Base-by-base conservation (phyloP, 768 basidiomycete genomes). In the Amanita thiersii region DNA sequence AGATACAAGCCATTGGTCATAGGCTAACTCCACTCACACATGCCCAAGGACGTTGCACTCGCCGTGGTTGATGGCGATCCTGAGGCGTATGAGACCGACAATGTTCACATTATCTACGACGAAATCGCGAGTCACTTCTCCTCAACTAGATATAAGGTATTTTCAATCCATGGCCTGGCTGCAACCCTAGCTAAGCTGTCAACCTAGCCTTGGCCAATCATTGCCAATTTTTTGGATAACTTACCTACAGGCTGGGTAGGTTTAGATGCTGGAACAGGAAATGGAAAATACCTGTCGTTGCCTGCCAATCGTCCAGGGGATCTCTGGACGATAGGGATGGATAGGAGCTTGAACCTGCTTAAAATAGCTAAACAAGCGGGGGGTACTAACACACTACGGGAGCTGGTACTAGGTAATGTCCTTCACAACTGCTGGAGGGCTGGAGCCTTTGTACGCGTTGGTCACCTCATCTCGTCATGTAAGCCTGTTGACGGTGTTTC, bases 181-280 rank as follows among this genome's bases (percentile, higher is more conserved):
- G 20, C n/a, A 35, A 14, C 11, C 14, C 38, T 23, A 45, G 23
- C 26, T 12, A 2, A 24, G 9, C 19, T 23, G 33, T 33, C 30
- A 39, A 40, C 37, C 40, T 54, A 91, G 89, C 88, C 88, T 47
- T 94, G 89, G 91, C 91, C 93, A 3, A 75, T 94, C 46, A 82
- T 93, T 35, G 72, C 79, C 11, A 55, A 62, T 30, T 96, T 94
- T 58, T 67, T 96, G 18, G 67, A 73, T 5, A 74, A 70, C 30
- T 56, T 96, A 10, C 75, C 84, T 10, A 63, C 79, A 14, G 84
- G 89, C 18, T 88, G 79, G 66, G 65, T 96, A 25, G 94, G 94
- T 8, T 70, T 99, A 18, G 96, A 99, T 59, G 86, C 89, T 18
- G 96, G 96, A 4, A 90, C 90, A 18, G 96, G 96, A 1, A 99